A percentile compares a stretch with the other conserved stretches of the same genome.
Conservation (phyloP, 78 protist species). For the Protostelium mycophagum region DNA sequence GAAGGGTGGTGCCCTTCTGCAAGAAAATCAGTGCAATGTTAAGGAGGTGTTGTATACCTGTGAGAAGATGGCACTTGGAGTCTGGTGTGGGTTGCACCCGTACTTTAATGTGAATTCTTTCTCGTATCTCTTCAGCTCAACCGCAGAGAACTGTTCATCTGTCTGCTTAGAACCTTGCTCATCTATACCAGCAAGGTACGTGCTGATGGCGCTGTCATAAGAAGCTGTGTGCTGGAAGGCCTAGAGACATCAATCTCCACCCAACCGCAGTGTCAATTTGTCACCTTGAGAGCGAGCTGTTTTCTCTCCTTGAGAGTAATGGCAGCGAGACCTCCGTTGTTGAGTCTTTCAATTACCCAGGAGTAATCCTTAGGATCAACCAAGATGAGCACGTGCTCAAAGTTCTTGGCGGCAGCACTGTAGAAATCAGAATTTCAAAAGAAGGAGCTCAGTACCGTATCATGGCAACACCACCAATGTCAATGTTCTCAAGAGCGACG, state of each 20-base stretch:
- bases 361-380: constrained; percentile 32
- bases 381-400: constrained; percentile 53
- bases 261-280: not conserved
- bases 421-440: not conserved
- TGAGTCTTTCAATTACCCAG: constrained; percentile 46
- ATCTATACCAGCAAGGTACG: constrained; percentile 17
- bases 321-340: constrained; percentile 14
- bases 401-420: constrained; percentile 53
- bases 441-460: constrained; percentile 13
- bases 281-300: constrained; percentile 47
- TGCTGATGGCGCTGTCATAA: constrained; percentile 76
- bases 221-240: constrained; percentile 79
- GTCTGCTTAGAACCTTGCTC: not conserved
- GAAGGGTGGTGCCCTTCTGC: constrained; percentile 36
- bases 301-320: constrained; percentile 48
- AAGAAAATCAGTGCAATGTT: constrained; percentile 26
- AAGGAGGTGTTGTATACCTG: not conserved
- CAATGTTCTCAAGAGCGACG: constrained; percentile 78
- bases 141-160: constrained; percentile 14
- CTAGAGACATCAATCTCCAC: constrained; percentile 4
- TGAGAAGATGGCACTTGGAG: constrained; percentile 5
- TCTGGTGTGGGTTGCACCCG: constrained; percentile 87
- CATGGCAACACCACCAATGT: constrained; percentile 76
- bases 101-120: constrained; percentile 53
- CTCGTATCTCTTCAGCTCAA: constrained; percentile 30